Evolutionary conservation across 1,284 basidiomycete species (phyloP), one percentile per base, ranked within the genome.

Genomic region (Ganoderma sinense): DNA sequence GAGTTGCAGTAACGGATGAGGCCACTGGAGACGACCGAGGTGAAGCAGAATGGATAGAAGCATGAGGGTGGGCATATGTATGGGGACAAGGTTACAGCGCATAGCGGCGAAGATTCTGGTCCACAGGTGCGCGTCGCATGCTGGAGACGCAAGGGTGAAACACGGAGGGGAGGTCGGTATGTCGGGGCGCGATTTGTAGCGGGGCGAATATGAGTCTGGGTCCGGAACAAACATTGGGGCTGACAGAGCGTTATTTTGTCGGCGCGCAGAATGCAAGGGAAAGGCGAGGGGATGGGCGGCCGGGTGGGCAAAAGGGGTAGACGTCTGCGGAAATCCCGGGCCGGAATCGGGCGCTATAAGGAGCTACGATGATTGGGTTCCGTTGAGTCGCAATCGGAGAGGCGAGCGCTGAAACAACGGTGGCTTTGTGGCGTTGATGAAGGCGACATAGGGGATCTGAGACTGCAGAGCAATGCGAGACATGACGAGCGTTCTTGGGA

Each of bases 361-460:
- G 59, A 26, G 40, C 43, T 66, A 56, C 33, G 26, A 65, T 56
- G 31, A 58, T 40, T 65, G 56, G 66, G 61, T 11, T 11, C 65
- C 59, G 66, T 55, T 26, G 33, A 4, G 62, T 62, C 59, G 66
- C 53, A 14, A 31, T 55, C 53, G 48, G 40, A 40, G 51, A 55
- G 41, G 59, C 43, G 59, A n/a, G 41, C 60, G 64, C 63, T 23
- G 45, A 39, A 51, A 41, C 58, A 67, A 64, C 51, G 69, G 71
- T 73, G 71, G 71, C 67, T 55, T 69, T 65, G 71, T 68, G 71
- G 71, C 71, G 62, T 59, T 69, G 68, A 70, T 69, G 68, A 64
- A 7, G 39, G 26, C 51, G 66, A 63, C 69, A 65, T 55, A 56
- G 67, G 71, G 69, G 69, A 36, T 40, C 18, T 39, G 58, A 59